Base-by-base conservation (phyloP, 345 rosid genomes). In the Corchorus olitorius region DNA sequence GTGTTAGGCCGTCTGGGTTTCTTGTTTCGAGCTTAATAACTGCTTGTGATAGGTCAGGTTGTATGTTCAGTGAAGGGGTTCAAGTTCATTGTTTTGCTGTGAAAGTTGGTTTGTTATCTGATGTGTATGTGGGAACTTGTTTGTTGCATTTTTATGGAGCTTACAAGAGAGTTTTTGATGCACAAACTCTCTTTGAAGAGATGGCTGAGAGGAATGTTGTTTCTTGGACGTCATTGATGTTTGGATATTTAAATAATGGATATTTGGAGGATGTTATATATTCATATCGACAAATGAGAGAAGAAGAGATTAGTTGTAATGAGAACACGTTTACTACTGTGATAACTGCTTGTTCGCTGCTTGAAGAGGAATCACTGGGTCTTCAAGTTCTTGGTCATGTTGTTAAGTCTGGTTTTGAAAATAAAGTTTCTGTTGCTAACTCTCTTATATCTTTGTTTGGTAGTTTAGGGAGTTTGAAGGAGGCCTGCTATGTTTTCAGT, bases 141-240 rank as follows among this genome's bases (percentile, higher is more conserved):
- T 73, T 94, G 76, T 74, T 94, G 90, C 96, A 91, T 82, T 83
- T 93, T 41, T 94, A 91, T 82, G 97, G 94, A 43, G 81, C 77
- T 54, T 83, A 85, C 79, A 89, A 89, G 7, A 73, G 82, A 61
- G 85, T 84, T 81, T 60, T 78, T 34, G 65, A 83, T 59, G 90
- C 97, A 11, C 82, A 77, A 81, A 93, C 74, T 81, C 78, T 94
- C 60, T 94, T 94, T 72, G 87, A 90, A 77, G 98, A 91, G 88
- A 93, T 94, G 97, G 92, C 91, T 0, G 75, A 84, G 60, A 85
- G 85, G 76, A 94, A 94, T 76, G 92, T 93, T 5, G 98, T 91
- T 75, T 89, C 98, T 53, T 93, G 98, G 98, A 94, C 98, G 80
- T 91, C 98, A 33, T 71, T 94, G 84, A 93, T 94, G 98, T 90